Percentiles rank a stretch among this genome's conserved stretches.
Evolutionary conservation across 148 eudicot species (phyloP).

Genomic region (Vaccinium darrowii): DNA sequence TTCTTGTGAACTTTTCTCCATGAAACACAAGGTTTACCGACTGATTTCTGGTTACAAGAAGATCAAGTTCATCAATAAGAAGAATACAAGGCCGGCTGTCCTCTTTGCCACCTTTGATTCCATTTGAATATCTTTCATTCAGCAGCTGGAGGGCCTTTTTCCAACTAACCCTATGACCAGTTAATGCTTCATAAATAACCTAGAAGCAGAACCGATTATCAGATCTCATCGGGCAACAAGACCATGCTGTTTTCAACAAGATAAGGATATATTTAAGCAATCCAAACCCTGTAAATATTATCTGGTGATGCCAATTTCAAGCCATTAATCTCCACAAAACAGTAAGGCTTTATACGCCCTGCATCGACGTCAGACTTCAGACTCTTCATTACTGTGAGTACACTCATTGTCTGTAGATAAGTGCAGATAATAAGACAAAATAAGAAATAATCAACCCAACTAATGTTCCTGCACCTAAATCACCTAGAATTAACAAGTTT

Average conservation of each 20-base stretch:
- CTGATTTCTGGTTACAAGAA: constrained; percentile 92
- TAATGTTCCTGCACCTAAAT: neutral
- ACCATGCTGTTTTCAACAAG: constrained; percentile 10
- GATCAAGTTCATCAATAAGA: constrained; percentile 95
- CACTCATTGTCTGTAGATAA: constrained; percentile 94
- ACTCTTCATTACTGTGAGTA: constrained; percentile 83
- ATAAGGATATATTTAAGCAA: constrained; percentile 1
- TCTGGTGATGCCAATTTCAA: constrained; percentile 94
- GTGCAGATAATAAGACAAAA: constrained; percentile 10
- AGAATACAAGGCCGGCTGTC: constrained; percentile 84
- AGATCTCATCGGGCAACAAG: constrained; percentile 13
- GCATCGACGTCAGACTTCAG: constrained; percentile 85
- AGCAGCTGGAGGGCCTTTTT: constrained; percentile 83
- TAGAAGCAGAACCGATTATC: constrained; percentile 26
- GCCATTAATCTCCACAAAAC: constrained; percentile 89
- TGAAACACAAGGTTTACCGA: constrained; percentile 47
- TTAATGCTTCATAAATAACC: constrained; percentile 96
- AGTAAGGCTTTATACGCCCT: constrained; percentile 74
- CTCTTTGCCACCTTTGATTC: constrained; percentile 55
- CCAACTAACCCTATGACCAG: constrained; percentile 89
- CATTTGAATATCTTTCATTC: constrained; percentile 84
- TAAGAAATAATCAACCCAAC: neutral
- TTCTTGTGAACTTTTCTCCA: neutral
- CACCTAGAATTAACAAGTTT: neutral
- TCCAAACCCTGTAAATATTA: constrained; percentile 75